phyloP scores from a whole-genome alignment of 306 rosid genomes.

The Urtica urens region DNA sequence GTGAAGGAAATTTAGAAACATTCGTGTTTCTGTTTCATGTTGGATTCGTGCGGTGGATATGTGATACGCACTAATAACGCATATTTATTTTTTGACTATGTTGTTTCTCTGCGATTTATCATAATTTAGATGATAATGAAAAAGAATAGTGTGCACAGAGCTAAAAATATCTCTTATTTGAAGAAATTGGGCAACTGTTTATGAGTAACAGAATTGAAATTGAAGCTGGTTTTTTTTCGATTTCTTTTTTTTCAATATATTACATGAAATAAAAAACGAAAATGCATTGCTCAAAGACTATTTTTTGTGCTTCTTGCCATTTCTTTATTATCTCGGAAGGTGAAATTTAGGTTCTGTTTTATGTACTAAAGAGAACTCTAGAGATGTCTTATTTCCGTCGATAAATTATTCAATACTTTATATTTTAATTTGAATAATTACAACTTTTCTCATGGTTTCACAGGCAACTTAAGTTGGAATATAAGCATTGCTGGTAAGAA shows the following conservation, averaged over 20 bases:
- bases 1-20: neutral
- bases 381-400: neutral
- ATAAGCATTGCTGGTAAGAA: slow-evolving; percentile 32
- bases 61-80: neutral
- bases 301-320: neutral
- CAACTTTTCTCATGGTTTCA: neutral
- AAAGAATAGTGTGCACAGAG: no score
- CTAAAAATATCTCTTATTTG: no score
- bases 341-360: neutral
- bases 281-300: no score
- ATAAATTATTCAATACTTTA: neutral
- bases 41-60: neutral
- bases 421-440: neutral
- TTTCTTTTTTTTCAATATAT: no score
- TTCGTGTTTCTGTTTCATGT: neutral
- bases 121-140: neutral
- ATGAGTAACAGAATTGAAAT: no score
- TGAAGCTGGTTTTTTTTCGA: no score
- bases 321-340: neutral
- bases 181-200: no score
- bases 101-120: neutral
- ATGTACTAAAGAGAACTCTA: neutral
- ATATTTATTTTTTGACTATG: neutral
- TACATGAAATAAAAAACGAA: no score
- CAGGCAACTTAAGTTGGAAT: slow-evolving; percentile 38